These are phyloP conservation scores for Rhodocollybia butyracea DNA, from an alignment of 768 basidiomycete genomes.

Conservation along the genomic window DNA sequence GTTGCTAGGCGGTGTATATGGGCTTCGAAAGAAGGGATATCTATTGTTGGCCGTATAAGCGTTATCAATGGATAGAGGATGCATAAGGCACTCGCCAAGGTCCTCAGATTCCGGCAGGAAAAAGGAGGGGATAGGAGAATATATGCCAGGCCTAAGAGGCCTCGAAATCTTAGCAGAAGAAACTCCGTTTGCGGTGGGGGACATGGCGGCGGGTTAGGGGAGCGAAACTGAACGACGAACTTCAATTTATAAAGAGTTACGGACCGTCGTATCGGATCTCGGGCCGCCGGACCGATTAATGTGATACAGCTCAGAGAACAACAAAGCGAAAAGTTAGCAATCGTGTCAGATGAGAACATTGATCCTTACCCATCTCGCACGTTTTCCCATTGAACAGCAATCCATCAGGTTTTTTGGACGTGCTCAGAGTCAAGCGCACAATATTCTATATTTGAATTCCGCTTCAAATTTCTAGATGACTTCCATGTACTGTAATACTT, in stretches of 20 bases:
- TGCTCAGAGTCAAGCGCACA: neutral
- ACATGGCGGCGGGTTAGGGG: constrained; percentile 29
- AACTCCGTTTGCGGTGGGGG: constrained; percentile 28
- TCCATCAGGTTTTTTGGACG: too few relatives aligned
- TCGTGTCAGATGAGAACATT: neutral
- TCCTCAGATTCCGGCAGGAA: constrained; percentile 75
- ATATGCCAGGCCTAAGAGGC: constrained; percentile 71
- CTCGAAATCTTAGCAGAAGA: constrained; percentile 32
- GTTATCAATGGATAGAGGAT: too few relatives aligned
- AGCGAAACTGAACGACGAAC: neutral
- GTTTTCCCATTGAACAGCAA: too few relatives aligned
- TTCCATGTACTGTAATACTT: constrained; percentile 66
- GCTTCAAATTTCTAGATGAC: constrained; percentile 30
- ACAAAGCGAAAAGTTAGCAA: neutral
- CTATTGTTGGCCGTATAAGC: constrained; percentile 38
- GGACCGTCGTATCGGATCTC: too few relatives aligned
- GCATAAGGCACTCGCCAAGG: constrained; percentile 77
- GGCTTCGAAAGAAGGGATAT: constrained; percentile 62
- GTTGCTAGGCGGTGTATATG: constrained; percentile 64
- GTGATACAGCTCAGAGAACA: too few relatives aligned
- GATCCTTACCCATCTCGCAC: neutral
- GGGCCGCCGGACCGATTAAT: neutral
- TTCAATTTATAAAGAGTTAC: too few relatives aligned
- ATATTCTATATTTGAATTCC: neutral
- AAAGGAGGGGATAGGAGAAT: constrained; percentile 85